A percentile compares a stretch with the other conserved stretches of the same genome.
These are phyloP conservation scores for Euphrasia arctica DNA, from an alignment of 305 asterid species.

Conservation along the genomic window DNA sequence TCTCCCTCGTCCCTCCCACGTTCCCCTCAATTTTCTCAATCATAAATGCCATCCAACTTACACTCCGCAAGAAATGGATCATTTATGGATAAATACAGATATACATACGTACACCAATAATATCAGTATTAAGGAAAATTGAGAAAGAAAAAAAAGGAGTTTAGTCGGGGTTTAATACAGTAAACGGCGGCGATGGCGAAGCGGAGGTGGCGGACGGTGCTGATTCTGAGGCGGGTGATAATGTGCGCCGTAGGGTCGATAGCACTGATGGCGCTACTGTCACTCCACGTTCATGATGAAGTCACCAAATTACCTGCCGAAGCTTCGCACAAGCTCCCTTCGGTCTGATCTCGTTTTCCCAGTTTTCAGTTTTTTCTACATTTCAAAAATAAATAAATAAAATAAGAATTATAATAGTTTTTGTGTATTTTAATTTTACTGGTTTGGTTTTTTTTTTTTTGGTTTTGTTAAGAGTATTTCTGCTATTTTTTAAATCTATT, in stretches of 20 bases:
- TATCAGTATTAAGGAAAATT: background rate
- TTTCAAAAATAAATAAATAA: too few species aligned
- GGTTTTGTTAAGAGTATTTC: too few species aligned
- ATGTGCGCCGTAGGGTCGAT: conserved; percentile 56
- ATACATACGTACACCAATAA: background rate
- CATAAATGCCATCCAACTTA: conserved; percentile 21
- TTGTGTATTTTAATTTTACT: too few species aligned
- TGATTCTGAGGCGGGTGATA: conserved; percentile 51
- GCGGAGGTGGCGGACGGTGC: conserved; percentile 62
- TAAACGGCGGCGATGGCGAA: conserved; percentile 44
- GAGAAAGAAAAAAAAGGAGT: background rate
- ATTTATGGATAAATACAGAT: background rate
- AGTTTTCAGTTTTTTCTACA: background rate
- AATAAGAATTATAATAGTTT: too few species aligned
- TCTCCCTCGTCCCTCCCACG: conserved; percentile 21
- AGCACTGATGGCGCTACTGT: conserved; percentile 55
- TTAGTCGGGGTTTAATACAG: background rate
- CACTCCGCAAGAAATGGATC: conserved; percentile 8
- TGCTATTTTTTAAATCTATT: too few species aligned
- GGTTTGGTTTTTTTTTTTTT: too few species aligned
- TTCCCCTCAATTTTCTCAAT: conserved; percentile 15
- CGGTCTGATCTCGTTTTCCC: conserved; percentile 32
- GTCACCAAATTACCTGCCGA: conserved; percentile 52
- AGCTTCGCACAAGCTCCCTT: conserved; percentile 44
- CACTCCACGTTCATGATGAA: conserved; percentile 51